Evolutionary conservation across 306 rosid genomes (phyloP), one percentile per base, ranked within the genome.

Genomic region (Gastrolobium bilobum): DNA sequence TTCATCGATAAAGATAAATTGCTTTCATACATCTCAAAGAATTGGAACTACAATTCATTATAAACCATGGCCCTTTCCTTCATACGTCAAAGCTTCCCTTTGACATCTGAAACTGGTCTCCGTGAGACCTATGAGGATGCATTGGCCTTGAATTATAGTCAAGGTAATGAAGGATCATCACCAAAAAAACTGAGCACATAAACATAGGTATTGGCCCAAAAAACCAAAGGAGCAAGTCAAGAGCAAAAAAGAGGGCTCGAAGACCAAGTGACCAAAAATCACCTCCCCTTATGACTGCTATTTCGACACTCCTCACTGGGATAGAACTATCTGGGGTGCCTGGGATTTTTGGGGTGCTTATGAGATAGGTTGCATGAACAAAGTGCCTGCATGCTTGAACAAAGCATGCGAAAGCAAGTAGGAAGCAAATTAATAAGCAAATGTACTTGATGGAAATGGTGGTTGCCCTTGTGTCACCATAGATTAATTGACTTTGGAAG

Each of bases 151-250:
- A 79, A 82, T 91, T 91, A 31, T 84, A 79, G 73, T 93, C 98
- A 54, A 89, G 87, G 64, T 75, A 60, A 69, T 86, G 81, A 48
- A 93, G 87, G 6, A 79, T 7, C 3, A 70, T 1, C 13, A 93
- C 98, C 87, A 88, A 76, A 62, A 71, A 44, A 10, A 89, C 5
- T 7, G 94, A 89, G 67, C 90, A 88, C 73, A 79, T 34, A 70
- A 91, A 88, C 97, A 88, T 91, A 0, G 98, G 97, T n/a, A 93
- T 91, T 10, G 98, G 97, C 37, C 97, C 97, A 54, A 91, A 93
- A 82, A 93, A 87, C 98, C 98, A 93, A 4, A 91, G 93, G 48
- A 93, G 40, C 74, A 93, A 63, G 60, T 85, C 61, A 0, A 93
- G 89, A 40, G 98, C 97, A 73, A 89, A 91, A 73, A 91, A 93